A percentile compares a stretch with the other conserved stretches of the same genome.
Evolutionary conservation across 2,329 filamentous ascomycete species (phyloP).

Genomic region (Aspergillus fumigatiaffinis): DNA sequence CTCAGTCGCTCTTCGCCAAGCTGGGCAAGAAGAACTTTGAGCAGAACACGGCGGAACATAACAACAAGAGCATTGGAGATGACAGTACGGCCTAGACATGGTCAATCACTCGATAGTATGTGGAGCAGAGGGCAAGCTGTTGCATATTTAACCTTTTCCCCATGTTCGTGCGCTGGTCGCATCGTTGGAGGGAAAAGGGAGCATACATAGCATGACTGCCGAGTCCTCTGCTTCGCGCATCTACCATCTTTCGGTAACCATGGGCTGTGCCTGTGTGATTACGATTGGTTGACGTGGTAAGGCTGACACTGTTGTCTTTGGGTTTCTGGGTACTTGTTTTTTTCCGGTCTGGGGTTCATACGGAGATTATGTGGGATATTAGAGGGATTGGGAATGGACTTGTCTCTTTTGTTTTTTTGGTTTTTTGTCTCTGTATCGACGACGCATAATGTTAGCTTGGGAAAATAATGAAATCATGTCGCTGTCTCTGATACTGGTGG

Average conservation of each 20-base stretch:
- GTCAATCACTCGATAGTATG: background rate
- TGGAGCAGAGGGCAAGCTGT: background rate
- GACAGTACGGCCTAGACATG: background rate
- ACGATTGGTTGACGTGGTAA: background rate
- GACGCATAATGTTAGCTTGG: slow-evolving; percentile 2
- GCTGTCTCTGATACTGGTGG: background rate
- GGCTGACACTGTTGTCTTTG: background rate
- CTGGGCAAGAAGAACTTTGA: slow-evolving; percentile 44
- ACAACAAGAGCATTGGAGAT: background rate
- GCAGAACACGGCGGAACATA: slow-evolving; percentile 28
- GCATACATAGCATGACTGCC: background rate
- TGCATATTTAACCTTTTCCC: background rate
- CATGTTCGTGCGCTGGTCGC: background rate
- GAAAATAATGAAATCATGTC: slow-evolving; percentile 1
- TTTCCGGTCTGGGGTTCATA: slow-evolving; percentile 2
- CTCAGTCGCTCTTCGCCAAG: slow-evolving; percentile 46
- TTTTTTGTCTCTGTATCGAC: slow-evolving; percentile 9
- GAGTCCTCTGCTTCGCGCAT: background rate
- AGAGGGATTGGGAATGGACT: background rate
- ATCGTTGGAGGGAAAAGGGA: background rate
- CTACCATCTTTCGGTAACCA: background rate
- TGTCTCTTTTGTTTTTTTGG: background rate
- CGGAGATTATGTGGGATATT: background rate
- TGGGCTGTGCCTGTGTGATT: background rate
- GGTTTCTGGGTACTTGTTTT: background rate